Conservation (phyloP, 345 rosid genomes). For the Melastoma malabathricum region DNA sequence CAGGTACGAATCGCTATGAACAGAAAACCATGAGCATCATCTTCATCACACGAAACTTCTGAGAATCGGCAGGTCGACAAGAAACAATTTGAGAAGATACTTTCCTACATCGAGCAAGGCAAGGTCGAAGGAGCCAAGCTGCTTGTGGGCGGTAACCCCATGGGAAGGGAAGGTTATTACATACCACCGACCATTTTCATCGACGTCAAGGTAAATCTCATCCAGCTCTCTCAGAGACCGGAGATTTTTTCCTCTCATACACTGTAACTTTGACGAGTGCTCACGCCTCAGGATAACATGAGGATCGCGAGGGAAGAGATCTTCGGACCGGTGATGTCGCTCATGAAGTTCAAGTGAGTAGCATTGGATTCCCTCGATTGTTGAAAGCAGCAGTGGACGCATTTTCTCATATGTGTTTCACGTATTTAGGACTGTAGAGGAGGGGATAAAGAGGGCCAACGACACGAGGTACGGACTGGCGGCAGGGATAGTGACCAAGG, state of each 20-base stretch:
- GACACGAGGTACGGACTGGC: slow-evolving; percentile 62
- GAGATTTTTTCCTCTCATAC: no score
- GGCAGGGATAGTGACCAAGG: slow-evolving; percentile 56
- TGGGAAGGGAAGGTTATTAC: slow-evolving; percentile 46
- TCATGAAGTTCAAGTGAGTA: slow-evolving; percentile 74
- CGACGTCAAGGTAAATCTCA: slow-evolving; percentile 63
- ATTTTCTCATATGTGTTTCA: no score
- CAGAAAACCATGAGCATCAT: no score
- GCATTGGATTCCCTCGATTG: no score
- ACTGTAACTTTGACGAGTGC: no score
- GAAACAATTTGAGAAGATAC: slow-evolving; percentile 39
- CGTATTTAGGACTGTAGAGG: slow-evolving; percentile 54
- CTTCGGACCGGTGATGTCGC: slow-evolving; percentile 66
- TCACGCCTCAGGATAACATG: slow-evolving; percentile 81
- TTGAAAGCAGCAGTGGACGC: no score
- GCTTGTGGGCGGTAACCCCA: slow-evolving; percentile 39
- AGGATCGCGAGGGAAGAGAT: slow-evolving; percentile 56
- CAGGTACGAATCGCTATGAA: slow-evolving; percentile 48
- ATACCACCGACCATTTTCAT: slow-evolving; percentile 57
- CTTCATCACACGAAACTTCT: no score
- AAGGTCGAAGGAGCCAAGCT: slow-evolving; percentile 58
- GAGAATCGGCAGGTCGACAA: slow-evolving; percentile 45
- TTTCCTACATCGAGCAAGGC: slow-evolving; percentile 56
- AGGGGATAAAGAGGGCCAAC: slow-evolving; percentile 52
- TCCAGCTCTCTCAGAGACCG: no score